Conservation (phyloP, 192 early-diverging fungal genomes). For the Coemansia sp. region DNA sequence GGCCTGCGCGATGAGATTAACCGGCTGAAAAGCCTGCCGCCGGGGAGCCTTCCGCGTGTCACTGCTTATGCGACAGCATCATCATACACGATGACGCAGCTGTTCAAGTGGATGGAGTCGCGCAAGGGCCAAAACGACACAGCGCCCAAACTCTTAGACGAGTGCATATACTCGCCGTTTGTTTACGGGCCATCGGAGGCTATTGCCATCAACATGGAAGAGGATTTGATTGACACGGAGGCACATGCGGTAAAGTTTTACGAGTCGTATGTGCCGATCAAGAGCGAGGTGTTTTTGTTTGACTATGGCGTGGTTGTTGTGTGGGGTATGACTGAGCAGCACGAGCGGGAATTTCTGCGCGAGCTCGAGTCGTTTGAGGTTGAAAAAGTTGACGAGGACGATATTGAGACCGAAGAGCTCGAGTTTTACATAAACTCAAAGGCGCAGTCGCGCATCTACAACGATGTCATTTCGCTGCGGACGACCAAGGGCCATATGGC, state of each 20-base stretch:
- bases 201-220: conserved; percentile 49
- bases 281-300: conserved; percentile 82
- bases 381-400: conserved; percentile 56
- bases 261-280: conserved; percentile 52
- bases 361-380: conserved; percentile 71
- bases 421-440: conserved; percentile 72
- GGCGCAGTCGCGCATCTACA: conserved; percentile 72
- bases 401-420: conserved; percentile 80
- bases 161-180: conserved; percentile 63
- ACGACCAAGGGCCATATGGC: conserved; percentile 79
- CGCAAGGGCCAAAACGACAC: conserved; percentile 63
- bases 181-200: conserved; percentile 44
- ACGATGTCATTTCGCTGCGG: conserved; percentile 84
- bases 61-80: conserved; percentile 85
- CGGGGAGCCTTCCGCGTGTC: conserved; percentile 71
- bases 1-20: conserved; percentile 67
- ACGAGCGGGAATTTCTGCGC: conserved; percentile 74
- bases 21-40: conserved; percentile 71
- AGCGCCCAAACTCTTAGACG: conserved; percentile 76
- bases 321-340: conserved; percentile 88
- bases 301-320: conserved; percentile 95
- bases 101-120: conserved; percentile 74
- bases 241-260: conserved; percentile 22
- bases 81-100: conserved; percentile 74
- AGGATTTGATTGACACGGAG: conserved; percentile 28